These are phyloP conservation scores for Breynia disticha DNA, from an alignment of 441 rosid genomes.

Conservation along the genomic window DNA sequence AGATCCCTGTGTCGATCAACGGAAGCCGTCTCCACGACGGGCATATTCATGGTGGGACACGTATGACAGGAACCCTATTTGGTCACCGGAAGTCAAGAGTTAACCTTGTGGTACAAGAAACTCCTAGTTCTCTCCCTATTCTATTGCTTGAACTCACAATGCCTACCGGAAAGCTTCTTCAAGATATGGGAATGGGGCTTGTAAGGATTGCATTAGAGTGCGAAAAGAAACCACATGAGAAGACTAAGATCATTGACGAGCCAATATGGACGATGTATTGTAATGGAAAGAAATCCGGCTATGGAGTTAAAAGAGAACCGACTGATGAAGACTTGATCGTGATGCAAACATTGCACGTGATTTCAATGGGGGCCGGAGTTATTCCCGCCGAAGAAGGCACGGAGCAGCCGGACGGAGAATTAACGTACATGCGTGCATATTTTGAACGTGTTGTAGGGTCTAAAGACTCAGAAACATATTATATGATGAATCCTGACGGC, in stretches of 20 bases:
- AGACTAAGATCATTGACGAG: constrained; percentile 52
- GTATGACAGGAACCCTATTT: constrained; percentile 65
- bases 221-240: constrained; percentile 56
- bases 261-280: constrained; percentile 71
- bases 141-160: constrained; percentile 53
- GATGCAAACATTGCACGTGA: constrained; percentile 66
- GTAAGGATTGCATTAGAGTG: constrained; percentile 71
- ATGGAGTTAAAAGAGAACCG: constrained; percentile 65
- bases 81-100: constrained; percentile 59
- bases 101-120: constrained; percentile 65
- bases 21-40: constrained; percentile 35
- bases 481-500: constrained; percentile 76
- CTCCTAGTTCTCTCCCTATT: constrained; percentile 53
- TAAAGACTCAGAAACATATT: constrained; percentile 74
- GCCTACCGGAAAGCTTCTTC: constrained; percentile 60
- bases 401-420: constrained; percentile 49
- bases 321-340: constrained; percentile 59
- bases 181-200: constrained; percentile 63
- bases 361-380: constrained; percentile 80
- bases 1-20: constrained; percentile 38
- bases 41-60: constrained; percentile 66
- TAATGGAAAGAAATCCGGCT: constrained; percentile 66
- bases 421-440: constrained; percentile 68
- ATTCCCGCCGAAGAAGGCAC: constrained; percentile 35
- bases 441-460: constrained; percentile 78